These are phyloP conservation scores for Hanseniaspora thailandica DNA, from an alignment of 805 yeast species.

Conservation along the genomic window DNA sequence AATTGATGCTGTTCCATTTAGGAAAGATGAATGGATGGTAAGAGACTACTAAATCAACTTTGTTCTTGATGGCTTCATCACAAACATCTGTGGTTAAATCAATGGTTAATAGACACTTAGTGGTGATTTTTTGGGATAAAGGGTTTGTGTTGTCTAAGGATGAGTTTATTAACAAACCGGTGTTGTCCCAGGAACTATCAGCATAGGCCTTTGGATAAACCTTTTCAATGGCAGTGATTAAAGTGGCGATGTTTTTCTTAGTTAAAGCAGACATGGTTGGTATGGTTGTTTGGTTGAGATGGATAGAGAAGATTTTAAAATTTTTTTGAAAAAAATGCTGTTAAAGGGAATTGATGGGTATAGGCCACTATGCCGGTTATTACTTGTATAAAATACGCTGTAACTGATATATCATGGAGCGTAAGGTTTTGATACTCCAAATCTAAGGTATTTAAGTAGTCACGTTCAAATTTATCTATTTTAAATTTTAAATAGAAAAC, in stretches of 20 bases:
- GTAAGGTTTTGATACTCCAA: too few relatives aligned
- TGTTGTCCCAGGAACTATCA: slow-evolving; percentile 87
- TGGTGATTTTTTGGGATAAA: slow-evolving; percentile 14
- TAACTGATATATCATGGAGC: too few relatives aligned
- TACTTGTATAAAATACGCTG: too few relatives aligned
- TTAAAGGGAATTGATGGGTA: too few relatives aligned
- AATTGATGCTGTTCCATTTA: slow-evolving; percentile 64
- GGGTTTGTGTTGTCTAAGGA: slow-evolving; percentile 20
- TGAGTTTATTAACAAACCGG: slow-evolving; percentile 74
- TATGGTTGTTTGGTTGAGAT: too few relatives aligned
- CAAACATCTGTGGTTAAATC: slow-evolving; percentile 78
- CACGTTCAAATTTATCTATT: too few relatives aligned
- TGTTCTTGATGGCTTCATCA: slow-evolving; percentile 59
- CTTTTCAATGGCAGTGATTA: slow-evolving; percentile 40
- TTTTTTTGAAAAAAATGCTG: too few relatives aligned
- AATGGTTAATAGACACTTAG: slow-evolving; percentile 51
- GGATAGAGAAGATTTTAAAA: too few relatives aligned
- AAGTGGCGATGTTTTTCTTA: neutral
- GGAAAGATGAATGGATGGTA: slow-evolving; percentile 92
- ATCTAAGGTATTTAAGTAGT: too few relatives aligned
- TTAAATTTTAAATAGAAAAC: too few relatives aligned
- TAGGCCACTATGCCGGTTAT: too few relatives aligned
- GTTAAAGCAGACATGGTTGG: neutral
- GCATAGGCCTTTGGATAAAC: slow-evolving; percentile 75
- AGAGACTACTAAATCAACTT: slow-evolving; percentile 56